Evolutionary conservation across 139 green algal species (phyloP).

Genomic region (Tetradesmus obliquus): DNA sequence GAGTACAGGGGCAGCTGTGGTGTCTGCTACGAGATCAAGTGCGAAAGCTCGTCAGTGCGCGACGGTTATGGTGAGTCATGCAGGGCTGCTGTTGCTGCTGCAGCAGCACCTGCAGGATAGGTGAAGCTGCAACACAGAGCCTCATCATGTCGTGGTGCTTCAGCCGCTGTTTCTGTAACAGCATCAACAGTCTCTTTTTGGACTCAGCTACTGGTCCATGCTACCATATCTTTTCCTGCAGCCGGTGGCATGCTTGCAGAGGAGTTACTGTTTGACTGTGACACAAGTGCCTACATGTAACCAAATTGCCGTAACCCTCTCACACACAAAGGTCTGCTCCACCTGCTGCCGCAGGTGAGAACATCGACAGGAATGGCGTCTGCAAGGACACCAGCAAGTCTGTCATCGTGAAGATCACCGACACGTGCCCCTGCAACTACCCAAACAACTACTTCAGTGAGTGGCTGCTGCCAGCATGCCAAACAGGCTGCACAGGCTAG

Average conservation of each 20-base stretch:
- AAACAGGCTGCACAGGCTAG: too few species aligned
- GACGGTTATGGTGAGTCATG: constrained; percentile 48
- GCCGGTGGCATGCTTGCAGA: too few species aligned
- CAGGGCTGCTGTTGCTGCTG: neutral
- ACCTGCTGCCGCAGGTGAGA: neutral
- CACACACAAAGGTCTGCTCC: neutral
- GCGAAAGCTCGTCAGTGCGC: neutral
- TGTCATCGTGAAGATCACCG: constrained; percentile 54
- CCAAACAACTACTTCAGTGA: constrained; percentile 29
- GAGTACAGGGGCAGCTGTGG: constrained; percentile 57
- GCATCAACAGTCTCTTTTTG: too few species aligned
- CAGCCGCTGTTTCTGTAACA: too few species aligned
- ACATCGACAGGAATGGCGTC: constrained; percentile 25
- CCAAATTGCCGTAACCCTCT: too few species aligned
- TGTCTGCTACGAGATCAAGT: constrained; percentile 63
- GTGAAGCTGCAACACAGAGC: too few species aligned
- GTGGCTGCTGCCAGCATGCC: neutral
- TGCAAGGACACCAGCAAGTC: constrained; percentile 37
- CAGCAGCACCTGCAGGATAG: neutral
- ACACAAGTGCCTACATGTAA: too few species aligned
- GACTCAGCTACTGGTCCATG: too few species aligned
- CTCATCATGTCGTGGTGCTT: too few species aligned
- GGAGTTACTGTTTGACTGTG: too few species aligned
- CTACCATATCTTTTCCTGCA: too few species aligned
- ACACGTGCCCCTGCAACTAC: constrained; percentile 58